phyloP scores from a whole-genome alignment of 2,329 filamentous ascomycete genomes.

The Shiraia sp. region DNA sequence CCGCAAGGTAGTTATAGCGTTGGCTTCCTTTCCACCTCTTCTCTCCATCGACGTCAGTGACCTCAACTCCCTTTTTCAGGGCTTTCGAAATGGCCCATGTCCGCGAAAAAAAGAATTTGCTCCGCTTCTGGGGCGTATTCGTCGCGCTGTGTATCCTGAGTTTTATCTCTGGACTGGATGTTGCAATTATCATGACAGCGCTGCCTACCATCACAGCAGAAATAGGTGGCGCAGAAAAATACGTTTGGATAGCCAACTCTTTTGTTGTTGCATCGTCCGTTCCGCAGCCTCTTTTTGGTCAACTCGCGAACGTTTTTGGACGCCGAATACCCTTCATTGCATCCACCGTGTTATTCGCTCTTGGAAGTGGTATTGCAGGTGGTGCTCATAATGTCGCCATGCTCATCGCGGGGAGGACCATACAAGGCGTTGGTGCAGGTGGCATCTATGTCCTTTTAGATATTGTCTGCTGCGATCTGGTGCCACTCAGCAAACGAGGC shows the following conservation, averaged over 20 bases:
- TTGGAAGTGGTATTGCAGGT: slow-evolving; percentile 58
- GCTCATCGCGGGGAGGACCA: slow-evolving; percentile 57
- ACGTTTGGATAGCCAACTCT: slow-evolving; percentile 43
- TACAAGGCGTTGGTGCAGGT: slow-evolving; percentile 56
- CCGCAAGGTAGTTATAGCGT: too few species aligned
- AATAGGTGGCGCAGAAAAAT: slow-evolving; percentile 27
- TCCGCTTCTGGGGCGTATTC: slow-evolving; percentile 3
- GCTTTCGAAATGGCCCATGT: too few species aligned
- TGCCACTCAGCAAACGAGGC: slow-evolving; percentile 50
- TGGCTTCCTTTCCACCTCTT: too few species aligned
- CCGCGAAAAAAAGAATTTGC: not conserved
- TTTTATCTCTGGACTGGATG: slow-evolving; percentile 19
- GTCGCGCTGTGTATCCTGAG: slow-evolving; percentile 1
- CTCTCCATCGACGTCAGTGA: too few species aligned
- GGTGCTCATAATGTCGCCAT: slow-evolving; percentile 49
- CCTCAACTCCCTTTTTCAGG: too few species aligned
- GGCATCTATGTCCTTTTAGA: slow-evolving; percentile 50
- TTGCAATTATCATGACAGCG: slow-evolving; percentile 43
- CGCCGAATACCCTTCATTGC: slow-evolving; percentile 42
- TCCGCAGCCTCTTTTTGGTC: slow-evolving; percentile 54
- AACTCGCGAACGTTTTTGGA: slow-evolving; percentile 56
- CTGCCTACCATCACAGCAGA: slow-evolving; percentile 41
- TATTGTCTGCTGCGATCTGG: slow-evolving; percentile 54
- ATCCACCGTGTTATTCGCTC: slow-evolving; percentile 50
- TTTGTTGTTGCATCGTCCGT: slow-evolving; percentile 43